Percentiles rank a stretch among this genome's conserved stretches.
Evolutionary conservation across 1,284 basidiomycete species (phyloP).

Genomic region (Papiliotrema fonsecae): DNA sequence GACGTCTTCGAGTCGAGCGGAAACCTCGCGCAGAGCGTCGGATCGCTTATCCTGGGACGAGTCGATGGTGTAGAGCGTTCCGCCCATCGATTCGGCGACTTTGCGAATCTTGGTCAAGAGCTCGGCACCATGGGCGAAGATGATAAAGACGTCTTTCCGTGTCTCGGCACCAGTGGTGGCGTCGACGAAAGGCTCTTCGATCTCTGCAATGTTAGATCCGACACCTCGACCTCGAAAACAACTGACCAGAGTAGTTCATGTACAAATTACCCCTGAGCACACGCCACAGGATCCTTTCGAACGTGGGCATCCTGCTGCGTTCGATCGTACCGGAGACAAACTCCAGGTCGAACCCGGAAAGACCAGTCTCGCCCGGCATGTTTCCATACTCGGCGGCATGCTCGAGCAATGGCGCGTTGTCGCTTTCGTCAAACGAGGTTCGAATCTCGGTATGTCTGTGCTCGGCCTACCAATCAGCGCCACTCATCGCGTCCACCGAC

Average conservation of each 20-base stretch:
- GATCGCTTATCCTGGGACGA: conserved; percentile 86
- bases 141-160: conserved; percentile 98
- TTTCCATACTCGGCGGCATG: conserved; percentile 65
- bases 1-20: conserved; percentile 84
- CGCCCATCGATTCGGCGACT: conserved; percentile 97
- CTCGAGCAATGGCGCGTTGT: conserved; percentile 82
- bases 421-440: conserved; percentile 82
- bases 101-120: conserved; percentile 96
- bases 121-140: conserved; percentile 94
- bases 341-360: conserved; percentile 70
- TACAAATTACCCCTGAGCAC: conserved; percentile 96
- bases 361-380: conserved; percentile 54
- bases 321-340: conserved; percentile 98
- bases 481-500: conserved; percentile 48
- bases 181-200: conserved; percentile 87
- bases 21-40: conserved; percentile 84
- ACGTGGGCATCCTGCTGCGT: conserved; percentile 82
- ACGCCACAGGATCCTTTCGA: conserved; percentile 97
- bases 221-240: neutral
- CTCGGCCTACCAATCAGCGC: conserved; percentile 59
- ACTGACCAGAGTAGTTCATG: conserved; percentile 81
- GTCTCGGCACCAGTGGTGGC: conserved; percentile 73
- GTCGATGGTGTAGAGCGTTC: conserved; percentile 93
- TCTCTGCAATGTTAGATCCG: conserved; percentile 55
- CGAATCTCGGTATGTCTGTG: conserved; percentile 73